Conservation (phyloP, 2,329 filamentous ascomycete species). For the Botrytis galanthina region DNA sequence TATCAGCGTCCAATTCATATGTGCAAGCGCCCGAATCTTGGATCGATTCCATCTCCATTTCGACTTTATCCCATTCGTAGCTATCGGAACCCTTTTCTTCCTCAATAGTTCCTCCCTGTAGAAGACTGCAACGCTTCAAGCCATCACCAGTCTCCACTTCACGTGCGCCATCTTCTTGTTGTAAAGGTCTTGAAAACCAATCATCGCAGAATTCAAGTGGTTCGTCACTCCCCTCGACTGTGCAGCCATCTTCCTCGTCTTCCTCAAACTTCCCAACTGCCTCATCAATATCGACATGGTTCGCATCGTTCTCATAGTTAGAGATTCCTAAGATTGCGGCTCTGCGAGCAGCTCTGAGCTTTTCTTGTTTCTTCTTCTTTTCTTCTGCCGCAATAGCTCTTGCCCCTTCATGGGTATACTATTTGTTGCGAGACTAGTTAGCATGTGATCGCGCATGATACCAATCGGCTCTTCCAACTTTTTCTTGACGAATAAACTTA, state of each 20-base stretch:
- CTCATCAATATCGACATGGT: neutral
- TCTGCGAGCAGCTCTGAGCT: neutral
- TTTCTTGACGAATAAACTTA: neutral
- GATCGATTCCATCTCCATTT: neutral
- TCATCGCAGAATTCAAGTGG: constrained; percentile 7
- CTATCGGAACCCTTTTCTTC: neutral
- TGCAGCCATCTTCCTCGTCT: neutral
- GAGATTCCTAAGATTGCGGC: neutral
- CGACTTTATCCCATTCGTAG: neutral
- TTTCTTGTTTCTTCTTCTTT: neutral
- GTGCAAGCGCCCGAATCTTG: neutral
- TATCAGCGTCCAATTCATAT: neutral
- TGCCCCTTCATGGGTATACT: constrained; percentile 9
- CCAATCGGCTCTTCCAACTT: neutral
- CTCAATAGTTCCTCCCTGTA: neutral
- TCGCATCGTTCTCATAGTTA: neutral
- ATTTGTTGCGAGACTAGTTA: neutral
- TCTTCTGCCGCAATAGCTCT: neutral
- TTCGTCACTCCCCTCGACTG: neutral
- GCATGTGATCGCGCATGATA: neutral
- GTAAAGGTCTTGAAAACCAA: neutral
- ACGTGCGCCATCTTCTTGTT: neutral
- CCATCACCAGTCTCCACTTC: neutral
- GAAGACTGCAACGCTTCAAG: neutral
- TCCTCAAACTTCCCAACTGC: neutral